Evolutionary conservation across 2,329 filamentous ascomycete species (phyloP).

Genomic region (Neocatenulostroma microsporum): DNA sequence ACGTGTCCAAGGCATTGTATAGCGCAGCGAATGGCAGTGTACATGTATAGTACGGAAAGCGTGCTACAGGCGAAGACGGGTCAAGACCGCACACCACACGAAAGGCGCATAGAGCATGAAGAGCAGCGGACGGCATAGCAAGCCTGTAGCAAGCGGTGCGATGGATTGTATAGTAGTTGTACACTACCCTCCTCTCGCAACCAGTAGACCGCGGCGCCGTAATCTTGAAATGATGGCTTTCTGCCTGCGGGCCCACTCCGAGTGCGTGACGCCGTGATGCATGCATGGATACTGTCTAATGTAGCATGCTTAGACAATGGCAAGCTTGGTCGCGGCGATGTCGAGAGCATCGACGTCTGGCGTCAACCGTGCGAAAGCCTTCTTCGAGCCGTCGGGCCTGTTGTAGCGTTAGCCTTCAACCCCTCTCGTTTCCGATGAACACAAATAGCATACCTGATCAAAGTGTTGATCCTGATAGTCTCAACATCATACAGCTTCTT

Average conservation of each 20-base stretch:
- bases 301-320: slow-evolving; percentile 73
- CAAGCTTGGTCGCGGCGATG: slow-evolving; percentile 98
- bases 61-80: not conserved
- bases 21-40: too few relatives aligned
- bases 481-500: slow-evolving; percentile 99
- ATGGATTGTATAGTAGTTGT: slow-evolving; percentile 13
- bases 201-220: not conserved
- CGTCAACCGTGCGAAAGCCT: slow-evolving; percentile 94
- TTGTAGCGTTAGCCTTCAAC: not conserved
- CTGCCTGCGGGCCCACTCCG: slow-evolving; percentile 29
- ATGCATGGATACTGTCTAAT: too few relatives aligned
- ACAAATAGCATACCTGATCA: slow-evolving; percentile 66
- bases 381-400: slow-evolving; percentile 95
- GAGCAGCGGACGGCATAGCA: too few relatives aligned
- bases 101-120: too few relatives aligned
- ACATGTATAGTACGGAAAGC: not conserved
- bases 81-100: too few relatives aligned
- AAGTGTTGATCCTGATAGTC: slow-evolving; percentile 97
- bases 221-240: not conserved
- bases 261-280: slow-evolving; percentile 15
- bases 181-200: slow-evolving; percentile 7
- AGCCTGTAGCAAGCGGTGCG: too few relatives aligned
- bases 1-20: too few relatives aligned
- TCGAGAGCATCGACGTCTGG: slow-evolving; percentile 96
- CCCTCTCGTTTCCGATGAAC: slow-evolving; percentile 26